Evolutionary conservation across 345 rosid species (phyloP).

Genomic region (Moricandia arvensis): DNA sequence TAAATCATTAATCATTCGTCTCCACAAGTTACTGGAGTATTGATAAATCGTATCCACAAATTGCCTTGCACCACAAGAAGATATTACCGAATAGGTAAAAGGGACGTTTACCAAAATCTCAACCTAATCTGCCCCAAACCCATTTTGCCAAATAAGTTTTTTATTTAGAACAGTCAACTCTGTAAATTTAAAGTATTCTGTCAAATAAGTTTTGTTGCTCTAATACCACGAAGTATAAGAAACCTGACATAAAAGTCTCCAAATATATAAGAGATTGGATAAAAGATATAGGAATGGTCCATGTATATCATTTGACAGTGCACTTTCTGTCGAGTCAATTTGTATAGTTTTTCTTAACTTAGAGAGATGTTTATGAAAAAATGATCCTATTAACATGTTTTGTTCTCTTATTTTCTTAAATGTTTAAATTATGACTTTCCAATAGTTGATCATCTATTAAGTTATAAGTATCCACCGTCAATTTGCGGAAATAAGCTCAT

Average conservation of each 20-base stretch:
- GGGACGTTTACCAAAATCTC: constrained; percentile 35
- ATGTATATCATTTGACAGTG: neutral
- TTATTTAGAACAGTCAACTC: neutral
- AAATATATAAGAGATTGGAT: neutral
- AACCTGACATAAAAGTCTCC: neutral
- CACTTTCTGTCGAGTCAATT: neutral
- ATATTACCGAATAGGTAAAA: constrained; percentile 24
- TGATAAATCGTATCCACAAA: constrained; percentile 16
- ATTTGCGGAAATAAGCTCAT: neutral
- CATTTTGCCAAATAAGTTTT: neutral
- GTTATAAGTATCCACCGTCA: neutral
- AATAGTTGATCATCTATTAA: neutral
- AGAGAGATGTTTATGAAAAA: neutral
- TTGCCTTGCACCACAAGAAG: constrained; percentile 22
- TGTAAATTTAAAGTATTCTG: neutral
- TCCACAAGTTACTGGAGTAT: constrained; percentile 17
- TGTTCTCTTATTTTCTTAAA: neutral
- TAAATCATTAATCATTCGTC: neutral
- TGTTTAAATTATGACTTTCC: neutral
- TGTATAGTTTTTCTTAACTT: neutral
- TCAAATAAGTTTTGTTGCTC: constrained; percentile 8
- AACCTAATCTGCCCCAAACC: constrained; percentile 27
- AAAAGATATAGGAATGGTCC: neutral
- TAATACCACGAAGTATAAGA: neutral
- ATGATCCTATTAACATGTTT: neutral